These are phyloP conservation scores for Akanthomyces muscarius DNA, from an alignment of 2,329 filamentous ascomycete species.

Conservation along the genomic window DNA sequence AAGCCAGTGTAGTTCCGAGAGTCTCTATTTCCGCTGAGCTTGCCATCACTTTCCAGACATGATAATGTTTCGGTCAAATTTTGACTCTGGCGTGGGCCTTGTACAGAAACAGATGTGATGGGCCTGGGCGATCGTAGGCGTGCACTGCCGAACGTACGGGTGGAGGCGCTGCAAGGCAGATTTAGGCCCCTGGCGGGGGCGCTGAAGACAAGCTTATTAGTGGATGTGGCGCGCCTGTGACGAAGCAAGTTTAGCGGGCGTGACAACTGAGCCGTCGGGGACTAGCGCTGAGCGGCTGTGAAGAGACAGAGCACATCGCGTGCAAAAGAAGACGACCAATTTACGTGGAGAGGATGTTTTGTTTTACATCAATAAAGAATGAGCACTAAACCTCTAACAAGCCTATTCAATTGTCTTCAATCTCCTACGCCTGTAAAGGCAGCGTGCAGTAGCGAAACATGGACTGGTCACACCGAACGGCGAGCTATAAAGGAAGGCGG, in stretches of 20 bases:
- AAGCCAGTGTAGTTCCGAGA: neutral
- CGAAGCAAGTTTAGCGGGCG: neutral
- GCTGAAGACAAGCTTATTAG: slow-evolving; percentile 2
- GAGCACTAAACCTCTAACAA: rapidly evolving
- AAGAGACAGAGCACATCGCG: too few relatives aligned
- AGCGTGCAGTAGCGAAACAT: neutral
- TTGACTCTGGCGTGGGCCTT: neutral
- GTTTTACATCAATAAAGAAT: too few relatives aligned
- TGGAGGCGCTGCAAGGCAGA: slow-evolving; percentile 6
- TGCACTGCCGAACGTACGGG: neutral
- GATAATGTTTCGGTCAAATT: neutral
- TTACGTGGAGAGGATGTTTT: too few relatives aligned
- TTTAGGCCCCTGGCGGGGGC: neutral
- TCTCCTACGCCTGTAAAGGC: neutral
- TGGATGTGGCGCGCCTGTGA: slow-evolving; percentile 5
- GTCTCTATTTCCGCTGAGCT: neutral
- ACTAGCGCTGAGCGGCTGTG: too few relatives aligned
- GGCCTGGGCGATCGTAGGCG: neutral
- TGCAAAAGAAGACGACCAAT: too few relatives aligned
- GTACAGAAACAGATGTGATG: neutral
- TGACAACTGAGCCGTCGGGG: neutral
- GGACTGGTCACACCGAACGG: neutral
- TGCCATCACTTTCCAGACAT: neutral
- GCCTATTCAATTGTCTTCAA: too few relatives aligned
- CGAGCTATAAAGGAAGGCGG: slow-evolving; percentile 20